Evolutionary conservation across 2,329 filamentous ascomycete species (phyloP).

Genomic region (Zalaria sp.): DNA sequence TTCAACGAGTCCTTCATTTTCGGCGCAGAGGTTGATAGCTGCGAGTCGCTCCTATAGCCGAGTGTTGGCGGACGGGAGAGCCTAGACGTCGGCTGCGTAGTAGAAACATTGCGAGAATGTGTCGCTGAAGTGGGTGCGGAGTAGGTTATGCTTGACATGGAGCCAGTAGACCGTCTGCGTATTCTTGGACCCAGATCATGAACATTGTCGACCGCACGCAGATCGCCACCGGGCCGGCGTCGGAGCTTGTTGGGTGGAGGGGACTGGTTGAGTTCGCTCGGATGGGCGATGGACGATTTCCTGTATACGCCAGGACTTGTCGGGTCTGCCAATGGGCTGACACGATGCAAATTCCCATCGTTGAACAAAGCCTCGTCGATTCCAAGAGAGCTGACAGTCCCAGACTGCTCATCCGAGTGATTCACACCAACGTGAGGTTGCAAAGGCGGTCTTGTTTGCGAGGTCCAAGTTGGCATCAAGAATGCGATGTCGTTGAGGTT

Average conservation of each 20-base stretch:
- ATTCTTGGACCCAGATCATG: constrained; percentile 27
- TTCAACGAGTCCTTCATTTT: constrained; percentile 2
- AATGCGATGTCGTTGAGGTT: too few relatives aligned
- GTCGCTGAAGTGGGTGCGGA: constrained; percentile 3
- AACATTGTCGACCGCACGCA: constrained; percentile 31
- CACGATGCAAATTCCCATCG: too few relatives aligned
- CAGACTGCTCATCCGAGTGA: too few relatives aligned
- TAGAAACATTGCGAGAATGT: constrained; percentile 2
- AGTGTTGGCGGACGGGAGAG: neutral
- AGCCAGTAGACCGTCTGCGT: constrained; percentile 34
- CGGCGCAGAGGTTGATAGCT: too few relatives aligned
- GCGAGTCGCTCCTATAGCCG: too few relatives aligned
- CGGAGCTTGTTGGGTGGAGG: constrained; percentile 23
- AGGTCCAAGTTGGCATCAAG: too few relatives aligned
- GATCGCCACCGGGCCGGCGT: constrained; percentile 33
- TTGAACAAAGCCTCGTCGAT: too few relatives aligned
- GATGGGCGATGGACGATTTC: neutral
- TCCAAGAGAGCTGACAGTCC: too few relatives aligned
- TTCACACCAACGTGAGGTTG: too few relatives aligned
- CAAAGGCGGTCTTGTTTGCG: too few relatives aligned
- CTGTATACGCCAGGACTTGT: neutral
- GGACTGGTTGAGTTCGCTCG: neutral
- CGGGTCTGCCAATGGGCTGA: too few relatives aligned
- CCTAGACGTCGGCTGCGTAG: constrained; percentile 2
- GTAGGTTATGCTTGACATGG: constrained; percentile 7